phyloP scores from a whole-genome alignment of 768 basidiomycete species.

The Suillus paluster region DNA sequence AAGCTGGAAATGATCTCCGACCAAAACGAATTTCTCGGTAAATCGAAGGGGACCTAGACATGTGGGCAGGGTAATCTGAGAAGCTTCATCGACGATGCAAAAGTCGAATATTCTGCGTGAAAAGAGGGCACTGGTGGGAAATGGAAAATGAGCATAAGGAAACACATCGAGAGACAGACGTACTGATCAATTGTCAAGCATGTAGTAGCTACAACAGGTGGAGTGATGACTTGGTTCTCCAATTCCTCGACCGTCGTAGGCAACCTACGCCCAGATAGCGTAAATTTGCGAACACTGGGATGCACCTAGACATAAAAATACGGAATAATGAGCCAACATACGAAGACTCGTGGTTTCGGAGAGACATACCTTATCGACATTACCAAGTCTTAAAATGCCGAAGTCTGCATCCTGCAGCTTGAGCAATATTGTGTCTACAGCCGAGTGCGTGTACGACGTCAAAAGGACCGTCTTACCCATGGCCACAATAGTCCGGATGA shows the following conservation, averaged over 20 bases:
- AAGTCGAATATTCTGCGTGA: constrained; percentile 87
- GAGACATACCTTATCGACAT: constrained; percentile 78
- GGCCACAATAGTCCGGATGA: constrained; percentile 78
- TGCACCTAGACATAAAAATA: constrained; percentile 62
- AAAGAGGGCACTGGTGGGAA: constrained; percentile 73
- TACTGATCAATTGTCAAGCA: constrained; percentile 95
- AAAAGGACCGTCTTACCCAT: constrained; percentile 88
- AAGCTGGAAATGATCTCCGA: constrained; percentile 97
- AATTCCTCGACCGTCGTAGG: constrained; percentile 80
- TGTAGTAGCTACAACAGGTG: constrained; percentile 95
- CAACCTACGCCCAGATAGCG: constrained; percentile 57
- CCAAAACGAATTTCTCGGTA: constrained; percentile 89
- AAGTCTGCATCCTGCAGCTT: constrained; percentile 77
- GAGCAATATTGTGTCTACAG: constrained; percentile 94
- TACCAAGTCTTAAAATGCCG: constrained; percentile 83
- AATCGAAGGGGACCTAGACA: constrained; percentile 92
- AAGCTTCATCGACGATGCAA: constrained; percentile 98
- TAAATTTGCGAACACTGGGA: constrained; percentile 75
- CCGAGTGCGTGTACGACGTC: constrained; percentile 96
- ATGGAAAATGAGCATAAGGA: constrained; percentile 12
- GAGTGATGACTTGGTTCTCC: constrained; percentile 81
- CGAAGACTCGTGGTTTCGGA: neutral
- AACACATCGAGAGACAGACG: constrained; percentile 33
- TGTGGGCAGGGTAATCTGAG: constrained; percentile 95
- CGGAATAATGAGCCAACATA: neutral